phyloP scores from a whole-genome alignment of 306 rosid genomes.

The Vigna unguiculata region DNA sequence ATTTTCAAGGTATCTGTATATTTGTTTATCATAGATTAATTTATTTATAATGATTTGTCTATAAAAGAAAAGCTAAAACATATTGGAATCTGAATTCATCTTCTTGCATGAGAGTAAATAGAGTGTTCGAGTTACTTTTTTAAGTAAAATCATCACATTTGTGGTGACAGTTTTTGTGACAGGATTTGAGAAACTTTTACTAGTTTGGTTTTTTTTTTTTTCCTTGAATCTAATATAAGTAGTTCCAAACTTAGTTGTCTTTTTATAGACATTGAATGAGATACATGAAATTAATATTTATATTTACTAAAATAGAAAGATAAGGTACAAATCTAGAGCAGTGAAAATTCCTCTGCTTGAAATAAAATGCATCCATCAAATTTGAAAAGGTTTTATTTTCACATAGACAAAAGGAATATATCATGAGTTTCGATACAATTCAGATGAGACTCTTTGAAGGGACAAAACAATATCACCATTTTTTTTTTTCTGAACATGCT shows the following conservation, averaged over 20 bases:
- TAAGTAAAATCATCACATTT: no score
- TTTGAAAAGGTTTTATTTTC: background rate
- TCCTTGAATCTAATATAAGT: no score
- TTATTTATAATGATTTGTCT: background rate
- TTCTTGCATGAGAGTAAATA: no score
- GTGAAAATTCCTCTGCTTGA: background rate
- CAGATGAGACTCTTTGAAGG: conserved; percentile 6
- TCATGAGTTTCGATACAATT: background rate
- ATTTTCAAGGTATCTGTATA: no score
- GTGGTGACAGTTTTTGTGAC: no score
- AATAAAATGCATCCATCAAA: conserved; percentile 7
- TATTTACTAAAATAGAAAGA: conserved; percentile 1
- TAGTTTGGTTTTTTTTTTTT: no score
- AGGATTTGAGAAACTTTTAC: no score
- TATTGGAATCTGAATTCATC: background rate
- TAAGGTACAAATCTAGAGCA: background rate
- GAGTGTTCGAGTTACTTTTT: no score
- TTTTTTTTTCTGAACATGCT: conserved; percentile 20
- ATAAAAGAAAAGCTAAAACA: background rate
- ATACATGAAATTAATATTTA: background rate
- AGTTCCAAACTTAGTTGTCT: no score
- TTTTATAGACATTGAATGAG: background rate
- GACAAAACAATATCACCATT: conserved; percentile 1
- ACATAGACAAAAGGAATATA: conserved; percentile 30
- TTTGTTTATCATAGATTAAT: no score